Evolutionary conservation across 108 stramenopile species (phyloP).

Genomic region (Fistulifera pelliculosa): DNA sequence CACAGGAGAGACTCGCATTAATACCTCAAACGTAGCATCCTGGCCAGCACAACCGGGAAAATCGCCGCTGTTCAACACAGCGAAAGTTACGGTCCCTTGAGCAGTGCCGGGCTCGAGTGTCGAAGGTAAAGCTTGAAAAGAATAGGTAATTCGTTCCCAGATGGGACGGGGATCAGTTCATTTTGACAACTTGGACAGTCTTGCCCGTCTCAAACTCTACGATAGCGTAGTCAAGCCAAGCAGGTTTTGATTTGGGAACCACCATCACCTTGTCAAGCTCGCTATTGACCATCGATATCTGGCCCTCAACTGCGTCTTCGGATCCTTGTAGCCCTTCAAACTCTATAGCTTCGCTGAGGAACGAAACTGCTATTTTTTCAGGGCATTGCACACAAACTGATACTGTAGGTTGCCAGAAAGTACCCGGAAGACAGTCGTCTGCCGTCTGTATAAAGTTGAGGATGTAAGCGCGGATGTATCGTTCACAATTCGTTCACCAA

Average conservation of each 20-base stretch:
- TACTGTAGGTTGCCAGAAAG: conserved; percentile 18
- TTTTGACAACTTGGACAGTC: neutral
- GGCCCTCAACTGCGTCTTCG: neutral
- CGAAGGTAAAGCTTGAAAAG: neutral
- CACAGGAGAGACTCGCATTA: conserved; percentile 8
- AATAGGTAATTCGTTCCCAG: neutral
- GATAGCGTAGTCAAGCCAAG: neutral
- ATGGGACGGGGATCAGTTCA: neutral
- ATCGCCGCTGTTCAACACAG: conserved; percentile 13
- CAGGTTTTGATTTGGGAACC: conserved; percentile 5
- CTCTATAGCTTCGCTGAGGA: neutral
- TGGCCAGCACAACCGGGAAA: conserved; percentile 15
- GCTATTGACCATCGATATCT: conserved; percentile 4
- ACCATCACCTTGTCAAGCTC: neutral
- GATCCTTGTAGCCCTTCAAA: neutral
- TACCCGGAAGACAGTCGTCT: conserved; percentile 9
- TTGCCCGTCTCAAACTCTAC: no score
- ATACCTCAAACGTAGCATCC: conserved; percentile 18
- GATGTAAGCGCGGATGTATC: conserved; percentile 12
- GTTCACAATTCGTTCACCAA: conserved; percentile 24
- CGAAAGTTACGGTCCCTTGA: conserved; percentile 9
- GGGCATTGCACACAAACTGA: conserved; percentile 3
- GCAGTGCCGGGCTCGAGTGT: conserved; percentile 10
- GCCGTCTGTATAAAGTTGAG: conserved; percentile 22
- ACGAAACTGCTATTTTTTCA: conserved; percentile 1